Base-by-base conservation (phyloP, 805 yeast species). In the Komagataella phaffii region DNA sequence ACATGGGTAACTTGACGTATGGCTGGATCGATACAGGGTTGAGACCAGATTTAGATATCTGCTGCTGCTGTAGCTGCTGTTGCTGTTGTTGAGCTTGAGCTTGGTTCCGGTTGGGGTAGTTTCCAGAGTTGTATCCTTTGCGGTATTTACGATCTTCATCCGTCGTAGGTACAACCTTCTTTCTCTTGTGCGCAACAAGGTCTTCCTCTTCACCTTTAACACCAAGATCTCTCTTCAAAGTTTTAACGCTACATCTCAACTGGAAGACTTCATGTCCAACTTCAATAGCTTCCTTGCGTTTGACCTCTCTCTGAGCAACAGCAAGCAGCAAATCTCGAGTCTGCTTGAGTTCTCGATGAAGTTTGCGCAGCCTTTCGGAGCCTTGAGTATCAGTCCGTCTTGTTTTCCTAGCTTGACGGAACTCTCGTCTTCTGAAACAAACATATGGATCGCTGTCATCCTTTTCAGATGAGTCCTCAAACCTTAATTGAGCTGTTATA, bases 361-460 rank as follows among this genome's bases (percentile, higher is more conserved):
- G 70, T 52, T 77, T 64, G 19, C 93, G 76, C 49, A 93, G 72
- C 56, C 90, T 79, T 65, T 90, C 97, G 12, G 89, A 83, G 58
- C 93, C 88, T 59, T 88, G 86, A 40, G 86, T 78, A 69, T 93
- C 99, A 0, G 96, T 87, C 56, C 98, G 80, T 65, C 99, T 80
- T 0, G 99, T 93, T 65, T 93, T 93, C 65, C 99, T 84, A 30
- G 95, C 93, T 63, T 87, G 97, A 57, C 99, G 80, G 57, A 88
- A 84, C 62, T 90, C 98, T 65, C 99, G 84, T 58, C 96, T 81
- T 61, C 99, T 79, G 73, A 93, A 93, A 70, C 97, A 88, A 45
- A 88, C 84, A 65, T 93, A 93, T 1, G 99, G 98, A 65, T 93
- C 97, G 54, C 77, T 79, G 60, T 90, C 97, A 60, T 90, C 97